phyloP scores from a whole-genome alignment of 106 monocot species.

The Narthecium ossifragum region DNA sequence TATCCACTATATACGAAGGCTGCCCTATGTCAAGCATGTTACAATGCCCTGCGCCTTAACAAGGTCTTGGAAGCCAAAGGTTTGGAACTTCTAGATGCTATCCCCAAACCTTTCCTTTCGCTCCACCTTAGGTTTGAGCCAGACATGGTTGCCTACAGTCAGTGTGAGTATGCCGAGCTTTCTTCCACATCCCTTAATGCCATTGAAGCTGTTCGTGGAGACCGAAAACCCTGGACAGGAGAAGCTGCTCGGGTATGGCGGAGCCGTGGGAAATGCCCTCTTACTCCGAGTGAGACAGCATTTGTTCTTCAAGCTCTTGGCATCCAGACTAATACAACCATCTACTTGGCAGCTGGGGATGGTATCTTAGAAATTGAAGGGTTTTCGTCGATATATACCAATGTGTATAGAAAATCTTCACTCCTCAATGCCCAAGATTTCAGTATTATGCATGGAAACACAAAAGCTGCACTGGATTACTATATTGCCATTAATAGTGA shows the following conservation, averaged over 20 bases:
- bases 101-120: constrained; percentile 86
- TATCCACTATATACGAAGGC: constrained; percentile 72
- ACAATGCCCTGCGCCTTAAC: constrained; percentile 64
- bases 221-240: constrained; percentile 60
- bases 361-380: constrained; percentile 83
- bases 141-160: constrained; percentile 94
- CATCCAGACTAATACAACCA: constrained; percentile 59
- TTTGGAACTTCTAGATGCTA: constrained; percentile 45
- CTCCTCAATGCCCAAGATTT: constrained; percentile 47
- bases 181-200: constrained; percentile 42
- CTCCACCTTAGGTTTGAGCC: constrained; percentile 94
- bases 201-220: constrained; percentile 52
- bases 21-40: constrained; percentile 81
- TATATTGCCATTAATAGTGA: constrained; percentile 79
- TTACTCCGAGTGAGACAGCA: constrained; percentile 80
- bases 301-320: constrained; percentile 70
- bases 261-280: constrained; percentile 87
- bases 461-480: constrained; percentile 91
- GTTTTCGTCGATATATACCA: constrained; percentile 61
- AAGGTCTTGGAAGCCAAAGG: constrained; percentile 56
- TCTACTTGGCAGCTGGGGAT: constrained; percentile 92
- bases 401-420: constrained; percentile 73
- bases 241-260: constrained; percentile 59
- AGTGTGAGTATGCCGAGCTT: constrained; percentile 57
- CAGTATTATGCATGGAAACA: constrained; percentile 69